These are phyloP conservation scores for Balamuthia mandrillaris DNA, from an alignment of 208 protist genomes.

Conservation along the genomic window DNA sequence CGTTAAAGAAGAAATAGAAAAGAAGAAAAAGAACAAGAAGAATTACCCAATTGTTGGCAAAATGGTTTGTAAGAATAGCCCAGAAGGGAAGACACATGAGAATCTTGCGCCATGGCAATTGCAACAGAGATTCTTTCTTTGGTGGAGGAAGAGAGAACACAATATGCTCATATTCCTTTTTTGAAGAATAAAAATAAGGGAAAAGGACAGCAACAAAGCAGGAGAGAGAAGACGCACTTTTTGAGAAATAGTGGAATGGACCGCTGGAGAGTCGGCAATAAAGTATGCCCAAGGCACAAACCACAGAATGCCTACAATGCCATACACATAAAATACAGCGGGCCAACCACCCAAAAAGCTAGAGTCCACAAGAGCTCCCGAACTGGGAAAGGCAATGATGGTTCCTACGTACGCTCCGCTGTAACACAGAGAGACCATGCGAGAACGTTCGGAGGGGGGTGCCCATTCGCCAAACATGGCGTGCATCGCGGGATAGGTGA, in stretches of 20 bases:
- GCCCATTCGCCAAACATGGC: conserved; percentile 35
- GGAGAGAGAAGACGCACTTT: neutral
- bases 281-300: neutral
- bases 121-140: neutral
- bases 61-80: conserved; percentile 27
- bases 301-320: neutral
- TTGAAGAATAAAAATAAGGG: neutral
- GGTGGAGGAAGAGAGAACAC: neutral
- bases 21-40: neutral
- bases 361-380: neutral
- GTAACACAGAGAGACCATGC: conserved; percentile 4
- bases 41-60: conserved; percentile 19
- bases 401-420: conserved; percentile 5
- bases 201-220: neutral
- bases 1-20: neutral
- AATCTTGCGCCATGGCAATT: conserved; percentile 27
- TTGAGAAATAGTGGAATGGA: conserved; percentile 7
- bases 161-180: neutral
- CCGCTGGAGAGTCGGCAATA: neutral
- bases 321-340: conserved; percentile 31
- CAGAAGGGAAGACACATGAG: conserved; percentile 21
- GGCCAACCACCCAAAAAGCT: neutral
- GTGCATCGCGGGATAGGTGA: conserved; percentile 27
- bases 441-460: conserved; percentile 17
- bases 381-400: conserved; percentile 8